phyloP scores from a whole-genome alignment of 2,329 filamentous ascomycete genomes.

The Ophiostoma montium region DNA sequence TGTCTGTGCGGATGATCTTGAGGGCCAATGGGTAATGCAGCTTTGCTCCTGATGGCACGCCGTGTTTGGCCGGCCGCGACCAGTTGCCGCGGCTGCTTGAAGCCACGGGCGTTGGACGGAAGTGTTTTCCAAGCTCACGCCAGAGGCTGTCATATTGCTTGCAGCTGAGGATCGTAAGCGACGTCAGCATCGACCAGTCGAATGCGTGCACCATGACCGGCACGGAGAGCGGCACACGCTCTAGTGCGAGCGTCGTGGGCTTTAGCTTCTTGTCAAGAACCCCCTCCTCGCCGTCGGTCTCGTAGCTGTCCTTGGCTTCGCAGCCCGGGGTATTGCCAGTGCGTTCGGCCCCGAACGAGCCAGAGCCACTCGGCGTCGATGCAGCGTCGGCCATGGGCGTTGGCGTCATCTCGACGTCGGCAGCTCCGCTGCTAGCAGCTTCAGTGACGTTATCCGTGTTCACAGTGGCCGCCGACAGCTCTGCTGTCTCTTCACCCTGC shows the following conservation, averaged over 20 bases:
- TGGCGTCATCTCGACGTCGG: too few species aligned
- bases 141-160: constrained; percentile 60
- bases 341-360: too few species aligned
- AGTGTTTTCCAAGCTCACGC: constrained; percentile 54
- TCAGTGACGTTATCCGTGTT: too few species aligned
- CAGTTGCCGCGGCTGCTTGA: constrained; percentile 14
- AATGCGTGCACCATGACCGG: constrained; percentile 55
- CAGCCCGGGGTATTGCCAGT: too few species aligned
- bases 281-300: not conserved
- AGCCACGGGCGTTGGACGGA: constrained; percentile 28
- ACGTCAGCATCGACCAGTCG: constrained; percentile 61
- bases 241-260: constrained; percentile 60
- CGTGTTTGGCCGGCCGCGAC: constrained; percentile 10
- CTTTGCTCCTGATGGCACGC: constrained; percentile 10
- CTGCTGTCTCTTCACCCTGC: not conserved
- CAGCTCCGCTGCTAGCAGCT: too few species aligned
- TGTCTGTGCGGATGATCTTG: constrained; percentile 63
- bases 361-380: too few species aligned
- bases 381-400: too few species aligned
- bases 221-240: constrained; percentile 60
- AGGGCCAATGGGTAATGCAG: constrained; percentile 45
- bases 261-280: constrained; percentile 42
- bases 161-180: constrained; percentile 60
- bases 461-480: too few species aligned
- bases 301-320: too few species aligned